Percentiles rank a stretch among this genome's conserved stretches.
Conservation (phyloP, 2,329 filamentous ascomycete species). For the Scedosporium boydii region DNA sequence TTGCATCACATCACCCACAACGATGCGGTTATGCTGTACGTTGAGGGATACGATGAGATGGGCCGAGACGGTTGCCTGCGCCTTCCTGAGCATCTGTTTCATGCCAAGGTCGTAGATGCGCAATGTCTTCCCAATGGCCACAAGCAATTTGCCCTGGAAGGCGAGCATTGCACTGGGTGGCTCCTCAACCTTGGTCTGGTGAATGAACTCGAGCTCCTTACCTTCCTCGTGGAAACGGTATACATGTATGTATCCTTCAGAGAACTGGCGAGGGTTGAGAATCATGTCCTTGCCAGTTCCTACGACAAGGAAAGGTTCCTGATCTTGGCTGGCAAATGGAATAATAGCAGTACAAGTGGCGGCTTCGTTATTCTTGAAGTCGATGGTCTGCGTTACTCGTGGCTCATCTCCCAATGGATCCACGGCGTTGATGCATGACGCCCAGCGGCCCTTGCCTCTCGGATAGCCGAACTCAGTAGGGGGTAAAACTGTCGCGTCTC, state of each 20-base stretch:
- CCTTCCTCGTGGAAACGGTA: constrained; percentile 85
- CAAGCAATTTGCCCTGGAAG: constrained; percentile 83
- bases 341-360: constrained; percentile 80
- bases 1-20: constrained; percentile 88
- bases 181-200: constrained; percentile 88
- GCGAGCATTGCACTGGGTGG: constrained; percentile 82
- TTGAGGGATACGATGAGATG: constrained; percentile 83
- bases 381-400: constrained; percentile 62
- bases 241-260: constrained; percentile 79
- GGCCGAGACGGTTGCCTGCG: constrained; percentile 68
- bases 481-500: constrained; percentile 60
- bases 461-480: constrained; percentile 86
- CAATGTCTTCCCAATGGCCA: constrained; percentile 75
- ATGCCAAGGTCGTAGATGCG: constrained; percentile 89
- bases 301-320: constrained; percentile 85
- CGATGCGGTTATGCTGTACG: constrained; percentile 81
- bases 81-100: constrained; percentile 84
- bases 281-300: constrained; percentile 89
- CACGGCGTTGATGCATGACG: constrained; percentile 87
- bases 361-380: constrained; percentile 83
- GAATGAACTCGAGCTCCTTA: constrained; percentile 83
- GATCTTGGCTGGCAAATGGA: constrained; percentile 78
- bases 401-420: constrained; percentile 59
- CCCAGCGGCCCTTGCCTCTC: constrained; percentile 76
- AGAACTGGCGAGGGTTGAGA: constrained; percentile 65